phyloP scores from a whole-genome alignment of 495 filamentous ascomycete genomes.

The Podospora anserina region DNA sequence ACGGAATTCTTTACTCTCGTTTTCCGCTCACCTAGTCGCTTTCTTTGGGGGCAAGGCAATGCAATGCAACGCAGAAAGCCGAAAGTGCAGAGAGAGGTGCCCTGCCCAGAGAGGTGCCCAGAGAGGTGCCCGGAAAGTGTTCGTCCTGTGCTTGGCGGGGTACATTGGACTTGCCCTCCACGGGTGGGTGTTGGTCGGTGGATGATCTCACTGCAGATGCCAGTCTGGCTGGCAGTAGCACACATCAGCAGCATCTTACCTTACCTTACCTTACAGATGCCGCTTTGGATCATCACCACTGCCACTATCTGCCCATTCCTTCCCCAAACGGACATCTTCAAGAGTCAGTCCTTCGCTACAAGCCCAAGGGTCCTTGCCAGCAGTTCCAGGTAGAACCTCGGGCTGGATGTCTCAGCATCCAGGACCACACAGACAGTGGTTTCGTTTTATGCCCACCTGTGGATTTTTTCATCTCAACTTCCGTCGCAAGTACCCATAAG shows the following conservation, averaged over 20 bases:
- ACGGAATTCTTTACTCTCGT: neutral
- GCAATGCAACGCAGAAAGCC: neutral
- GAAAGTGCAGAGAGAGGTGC: neutral
- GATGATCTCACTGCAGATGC: neutral
- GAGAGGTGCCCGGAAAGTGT: neutral
- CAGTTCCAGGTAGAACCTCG: neutral
- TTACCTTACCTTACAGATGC: neutral
- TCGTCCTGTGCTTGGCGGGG: neutral
- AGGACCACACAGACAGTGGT: neutral
- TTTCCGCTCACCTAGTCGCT: neutral
- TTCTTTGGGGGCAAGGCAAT: neutral
- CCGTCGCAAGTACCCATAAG: neutral
- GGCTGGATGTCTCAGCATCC: neutral
- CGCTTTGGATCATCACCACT: no score
- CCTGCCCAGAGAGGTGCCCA: no score
- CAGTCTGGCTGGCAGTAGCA: neutral
- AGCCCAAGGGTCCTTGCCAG: neutral
- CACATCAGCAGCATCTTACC: neutral
- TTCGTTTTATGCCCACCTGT: slow-evolving; percentile 6
- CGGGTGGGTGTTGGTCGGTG: no score
- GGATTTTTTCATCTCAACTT: slow-evolving; percentile 3
- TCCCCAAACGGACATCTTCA: neutral
- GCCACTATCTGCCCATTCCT: neutral
- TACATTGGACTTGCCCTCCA: no score
- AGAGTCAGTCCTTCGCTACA: neutral